These are phyloP conservation scores for Rhynchosporium graminicola DNA, from an alignment of 2,329 filamentous ascomycete species.

Conservation along the genomic window DNA sequence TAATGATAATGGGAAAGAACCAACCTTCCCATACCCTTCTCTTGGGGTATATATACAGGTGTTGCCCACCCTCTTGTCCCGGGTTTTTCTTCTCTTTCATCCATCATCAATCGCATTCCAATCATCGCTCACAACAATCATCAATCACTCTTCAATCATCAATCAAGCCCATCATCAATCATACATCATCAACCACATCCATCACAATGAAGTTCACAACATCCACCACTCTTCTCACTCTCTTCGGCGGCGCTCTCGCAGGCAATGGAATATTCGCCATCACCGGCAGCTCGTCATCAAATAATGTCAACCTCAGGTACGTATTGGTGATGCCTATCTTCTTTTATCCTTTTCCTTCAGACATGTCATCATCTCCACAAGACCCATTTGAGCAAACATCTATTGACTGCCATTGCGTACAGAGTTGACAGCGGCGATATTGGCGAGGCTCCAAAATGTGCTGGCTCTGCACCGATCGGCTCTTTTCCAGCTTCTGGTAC, in stretches of 20 bases:
- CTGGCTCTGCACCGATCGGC: neutral
- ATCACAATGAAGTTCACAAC: conserved; percentile 24
- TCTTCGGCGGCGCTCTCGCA: conserved; percentile 12
- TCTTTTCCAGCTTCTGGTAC: conserved; percentile 17
- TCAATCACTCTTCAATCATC: no score
- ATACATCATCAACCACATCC: no score
- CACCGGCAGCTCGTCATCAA: neutral
- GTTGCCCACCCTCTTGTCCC: no score
- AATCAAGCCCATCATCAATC: no score
- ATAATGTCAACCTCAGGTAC: neutral
- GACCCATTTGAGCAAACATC: neutral
- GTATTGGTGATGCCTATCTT: neutral
- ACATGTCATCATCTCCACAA: conserved; percentile 21
- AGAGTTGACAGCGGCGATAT: conserved; percentile 23
- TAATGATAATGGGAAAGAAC: no score
- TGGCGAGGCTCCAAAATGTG: conserved; percentile 22
- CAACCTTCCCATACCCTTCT: no score
- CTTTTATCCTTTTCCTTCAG: conserved; percentile 17
- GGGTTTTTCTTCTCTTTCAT: no score
- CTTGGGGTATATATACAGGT: no score
- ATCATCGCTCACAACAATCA: no score
- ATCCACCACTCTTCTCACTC: conserved; percentile 19
- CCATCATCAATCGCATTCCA: no score
- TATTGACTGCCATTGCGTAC: conserved; percentile 13
- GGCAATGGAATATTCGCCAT: conserved; percentile 25